These are phyloP conservation scores for Melanomma pulvis-pyrius DNA, from an alignment of 495 filamentous ascomycete genomes.

Conservation along the genomic window DNA sequence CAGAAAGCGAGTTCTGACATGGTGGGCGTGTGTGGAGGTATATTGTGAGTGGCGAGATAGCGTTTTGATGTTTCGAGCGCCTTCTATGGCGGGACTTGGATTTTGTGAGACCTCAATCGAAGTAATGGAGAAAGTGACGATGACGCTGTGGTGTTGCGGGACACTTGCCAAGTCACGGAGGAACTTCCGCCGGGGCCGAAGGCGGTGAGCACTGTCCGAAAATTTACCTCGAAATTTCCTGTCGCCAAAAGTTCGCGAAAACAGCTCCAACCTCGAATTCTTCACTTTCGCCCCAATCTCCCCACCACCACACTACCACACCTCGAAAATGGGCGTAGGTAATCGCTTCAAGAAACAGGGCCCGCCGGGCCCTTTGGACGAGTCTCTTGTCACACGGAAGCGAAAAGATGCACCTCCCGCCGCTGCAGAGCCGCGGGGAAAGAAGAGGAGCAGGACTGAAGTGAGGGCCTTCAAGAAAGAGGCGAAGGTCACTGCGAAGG, in stretches of 20 bases:
- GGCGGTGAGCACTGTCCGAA: constrained; percentile 23
- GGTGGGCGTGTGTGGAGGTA: constrained; percentile 1
- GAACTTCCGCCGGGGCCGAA: constrained; percentile 11
- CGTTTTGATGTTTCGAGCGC: neutral
- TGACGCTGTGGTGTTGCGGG: constrained; percentile 30
- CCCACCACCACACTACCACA: neutral
- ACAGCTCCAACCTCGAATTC: neutral
- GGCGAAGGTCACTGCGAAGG: constrained; percentile 13
- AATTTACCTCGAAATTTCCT: constrained; percentile 19
- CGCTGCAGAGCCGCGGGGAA: constrained; percentile 36
- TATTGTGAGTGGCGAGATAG: neutral
- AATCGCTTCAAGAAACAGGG: constrained; percentile 97
- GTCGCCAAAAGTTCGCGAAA: constrained; percentile 12
- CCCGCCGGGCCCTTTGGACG: constrained; percentile 77
- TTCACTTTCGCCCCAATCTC: neutral
- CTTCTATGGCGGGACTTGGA: neutral
- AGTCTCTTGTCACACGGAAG: constrained; percentile 75
- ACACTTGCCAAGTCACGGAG: neutral
- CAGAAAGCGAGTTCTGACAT: constrained; percentile 89
- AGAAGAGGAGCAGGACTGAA: constrained; percentile 25
- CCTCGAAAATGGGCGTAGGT: constrained; percentile 74
- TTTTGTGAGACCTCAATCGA: neutral
- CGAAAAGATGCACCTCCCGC: constrained; percentile 60
- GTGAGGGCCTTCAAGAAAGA: constrained; percentile 13
- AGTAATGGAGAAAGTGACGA: constrained; percentile 11